phyloP scores from a whole-genome alignment of 1,284 basidiomycete species.

The Ceraceosorus guamensis region DNA sequence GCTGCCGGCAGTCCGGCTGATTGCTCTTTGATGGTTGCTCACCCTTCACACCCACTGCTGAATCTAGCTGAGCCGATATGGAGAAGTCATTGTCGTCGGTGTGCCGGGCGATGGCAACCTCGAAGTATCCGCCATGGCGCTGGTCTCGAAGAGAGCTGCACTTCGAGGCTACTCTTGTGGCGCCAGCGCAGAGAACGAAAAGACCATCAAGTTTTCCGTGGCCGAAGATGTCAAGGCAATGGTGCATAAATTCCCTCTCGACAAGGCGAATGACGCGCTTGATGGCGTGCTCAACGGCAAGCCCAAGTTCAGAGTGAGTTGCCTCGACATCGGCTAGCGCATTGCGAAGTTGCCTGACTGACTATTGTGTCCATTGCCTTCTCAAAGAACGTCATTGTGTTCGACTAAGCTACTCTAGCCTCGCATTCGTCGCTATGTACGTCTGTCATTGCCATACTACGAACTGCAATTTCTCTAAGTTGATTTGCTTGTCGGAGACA shows the following conservation, averaged over 20 bases:
- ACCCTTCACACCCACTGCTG: too few relatives aligned
- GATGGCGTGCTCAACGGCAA: constrained; percentile 45
- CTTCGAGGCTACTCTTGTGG: constrained; percentile 50
- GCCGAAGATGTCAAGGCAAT: constrained; percentile 45
- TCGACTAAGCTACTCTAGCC: too few relatives aligned
- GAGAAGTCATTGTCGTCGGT: constrained; percentile 45
- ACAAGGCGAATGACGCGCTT: constrained; percentile 49
- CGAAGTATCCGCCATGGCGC: constrained; percentile 25
- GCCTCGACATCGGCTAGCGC: too few relatives aligned
- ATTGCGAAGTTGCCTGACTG: too few relatives aligned
- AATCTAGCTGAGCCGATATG: constrained; percentile 47
- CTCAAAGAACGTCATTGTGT: constrained; percentile 7
- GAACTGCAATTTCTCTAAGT: too few relatives aligned
- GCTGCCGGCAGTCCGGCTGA: too few relatives aligned
- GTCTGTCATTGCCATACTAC: too few relatives aligned
- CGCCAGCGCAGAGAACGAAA: constrained; percentile 41
- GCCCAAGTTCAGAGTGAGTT: constrained; percentile 48
- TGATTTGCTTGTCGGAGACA: too few relatives aligned
- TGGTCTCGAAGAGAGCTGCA: constrained; percentile 47
- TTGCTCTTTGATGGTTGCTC: too few relatives aligned
- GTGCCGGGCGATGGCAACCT: constrained; percentile 20
- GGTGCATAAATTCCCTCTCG: constrained; percentile 48
- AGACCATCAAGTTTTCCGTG: constrained; percentile 45
- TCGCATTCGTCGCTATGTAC: too few relatives aligned
- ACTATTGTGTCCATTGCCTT: too few relatives aligned